These are phyloP conservation scores for Geosmithia putterillii DNA, from an alignment of 2,329 filamentous ascomycete species.

Conservation along the genomic window DNA sequence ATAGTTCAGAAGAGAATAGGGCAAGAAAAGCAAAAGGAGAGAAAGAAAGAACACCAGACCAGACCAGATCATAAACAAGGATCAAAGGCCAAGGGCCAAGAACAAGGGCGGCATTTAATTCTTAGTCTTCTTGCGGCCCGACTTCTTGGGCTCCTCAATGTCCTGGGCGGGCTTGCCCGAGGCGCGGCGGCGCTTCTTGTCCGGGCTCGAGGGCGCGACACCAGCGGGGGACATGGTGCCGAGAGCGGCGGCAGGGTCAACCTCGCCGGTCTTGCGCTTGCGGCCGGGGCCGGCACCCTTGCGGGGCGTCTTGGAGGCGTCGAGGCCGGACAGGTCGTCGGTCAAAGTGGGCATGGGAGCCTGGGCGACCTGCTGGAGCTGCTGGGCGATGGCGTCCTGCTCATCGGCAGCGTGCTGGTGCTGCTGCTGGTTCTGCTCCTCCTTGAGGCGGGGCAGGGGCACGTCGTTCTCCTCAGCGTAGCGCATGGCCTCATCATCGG, in stretches of 20 bases:
- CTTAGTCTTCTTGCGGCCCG: constrained; percentile 45
- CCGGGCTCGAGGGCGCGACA: constrained; percentile 34
- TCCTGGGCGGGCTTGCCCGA: constrained; percentile 36
- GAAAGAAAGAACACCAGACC: not conserved
- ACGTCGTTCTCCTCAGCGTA: constrained; percentile 49
- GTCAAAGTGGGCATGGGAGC: constrained; percentile 9
- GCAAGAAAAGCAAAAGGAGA: too few relatives aligned
- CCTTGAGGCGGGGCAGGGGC: constrained; percentile 36
- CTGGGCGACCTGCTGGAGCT: constrained; percentile 33
- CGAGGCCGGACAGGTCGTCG: constrained; percentile 22
- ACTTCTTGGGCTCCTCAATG: constrained; percentile 47
- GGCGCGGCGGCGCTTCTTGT: constrained; percentile 50
- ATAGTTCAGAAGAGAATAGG: too few relatives aligned
- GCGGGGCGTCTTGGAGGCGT: constrained; percentile 46
- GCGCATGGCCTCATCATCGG: constrained; percentile 43
- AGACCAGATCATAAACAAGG: not conserved
- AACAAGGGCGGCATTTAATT: constrained; percentile 9
- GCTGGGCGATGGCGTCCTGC: constrained; percentile 45
- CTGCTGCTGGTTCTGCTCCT: constrained; percentile 15
- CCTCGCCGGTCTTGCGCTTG: constrained; percentile 10
- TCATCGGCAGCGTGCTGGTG: constrained; percentile 25
- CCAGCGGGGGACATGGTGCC: constrained; percentile 9
- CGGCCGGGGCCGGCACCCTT: constrained; percentile 2
- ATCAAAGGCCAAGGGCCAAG: too few relatives aligned
- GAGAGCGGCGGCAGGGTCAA: constrained; percentile 21